phyloP scores from a whole-genome alignment of 768 basidiomycete species.

The Multifurca ochricompacta region DNA sequence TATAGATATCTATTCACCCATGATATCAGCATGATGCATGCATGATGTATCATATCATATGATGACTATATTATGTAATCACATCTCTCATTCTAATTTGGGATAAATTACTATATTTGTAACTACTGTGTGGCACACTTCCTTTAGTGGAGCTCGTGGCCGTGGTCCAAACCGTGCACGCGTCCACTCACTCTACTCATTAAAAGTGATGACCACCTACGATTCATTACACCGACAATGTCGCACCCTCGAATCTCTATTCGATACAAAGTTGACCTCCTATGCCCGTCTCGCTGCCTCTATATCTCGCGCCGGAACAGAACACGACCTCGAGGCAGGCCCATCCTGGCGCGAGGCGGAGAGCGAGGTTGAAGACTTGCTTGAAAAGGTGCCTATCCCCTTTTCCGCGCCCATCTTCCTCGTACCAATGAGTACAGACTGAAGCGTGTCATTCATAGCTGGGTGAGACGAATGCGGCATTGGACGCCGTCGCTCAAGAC shows the following conservation, averaged over 20 bases:
- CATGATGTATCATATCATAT: too few species aligned
- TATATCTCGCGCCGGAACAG: conserved; percentile 42
- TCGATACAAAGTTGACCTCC: conserved; percentile 84
- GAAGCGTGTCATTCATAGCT: conserved; percentile 43
- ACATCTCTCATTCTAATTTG: neutral
- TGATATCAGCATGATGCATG: too few species aligned
- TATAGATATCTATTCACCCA: too few species aligned
- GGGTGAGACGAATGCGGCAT: conserved; percentile 77
- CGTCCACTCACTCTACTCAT: neutral
- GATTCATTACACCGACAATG: conserved; percentile 88
- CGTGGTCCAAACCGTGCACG: too few species aligned
- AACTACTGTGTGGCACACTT: neutral
- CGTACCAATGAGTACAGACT: conserved; percentile 11
- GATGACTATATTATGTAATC: neutral
- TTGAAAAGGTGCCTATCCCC: conserved; percentile 62
- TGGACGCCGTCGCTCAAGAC: conserved; percentile 57
- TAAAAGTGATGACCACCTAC: conserved; percentile 59
- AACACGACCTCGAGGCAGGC: conserved; percentile 48
- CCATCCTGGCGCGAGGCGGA: conserved; percentile 81
- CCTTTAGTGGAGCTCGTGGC: too few species aligned
- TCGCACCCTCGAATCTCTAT: conserved; percentile 86
- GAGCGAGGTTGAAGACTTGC: conserved; percentile 74
- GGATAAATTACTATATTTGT: neutral
- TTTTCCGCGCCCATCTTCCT: neutral
- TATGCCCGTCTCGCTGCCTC: conserved; percentile 81